Evolutionary conservation across 106 monocot species (phyloP).

Genomic region (Xerophyta viscosa): DNA sequence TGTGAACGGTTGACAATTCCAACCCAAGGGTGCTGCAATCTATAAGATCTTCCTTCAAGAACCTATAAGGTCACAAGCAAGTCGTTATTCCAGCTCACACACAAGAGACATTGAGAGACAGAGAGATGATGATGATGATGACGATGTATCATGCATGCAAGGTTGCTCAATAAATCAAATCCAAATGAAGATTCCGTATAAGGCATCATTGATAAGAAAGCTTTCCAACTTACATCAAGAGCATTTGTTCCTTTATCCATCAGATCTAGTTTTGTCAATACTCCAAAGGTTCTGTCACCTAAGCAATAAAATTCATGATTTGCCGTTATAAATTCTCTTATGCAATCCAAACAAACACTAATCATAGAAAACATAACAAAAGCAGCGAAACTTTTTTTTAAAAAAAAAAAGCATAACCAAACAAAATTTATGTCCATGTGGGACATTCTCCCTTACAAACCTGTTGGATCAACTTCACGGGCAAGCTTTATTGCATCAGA

Average conservation of each 20-base stretch:
- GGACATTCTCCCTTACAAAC: slow-evolving; percentile 2
- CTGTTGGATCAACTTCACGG: slow-evolving; percentile 76
- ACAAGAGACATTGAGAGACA: too few species aligned
- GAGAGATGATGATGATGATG: too few species aligned
- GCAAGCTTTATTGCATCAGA: slow-evolving; percentile 80
- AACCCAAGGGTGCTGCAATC: slow-evolving; percentile 74
- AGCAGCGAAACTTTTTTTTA: not conserved
- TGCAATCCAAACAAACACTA: not conserved
- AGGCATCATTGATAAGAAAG: not conserved
- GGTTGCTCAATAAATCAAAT: too few species aligned
- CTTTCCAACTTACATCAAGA: slow-evolving; percentile 45
- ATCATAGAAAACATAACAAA: not conserved
- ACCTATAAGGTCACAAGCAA: slow-evolving; percentile 52
- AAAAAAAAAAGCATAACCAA: not conserved
- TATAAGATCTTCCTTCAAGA: slow-evolving; percentile 74
- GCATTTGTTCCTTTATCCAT: slow-evolving; percentile 92
- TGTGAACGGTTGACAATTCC: slow-evolving; percentile 85
- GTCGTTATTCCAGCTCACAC: too few species aligned
- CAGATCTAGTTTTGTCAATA: slow-evolving; percentile 74
- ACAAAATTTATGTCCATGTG: not conserved
- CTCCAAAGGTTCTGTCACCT: slow-evolving; percentile 87
- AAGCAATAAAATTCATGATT: too few species aligned
- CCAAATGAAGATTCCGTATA: not conserved
- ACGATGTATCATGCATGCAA: too few species aligned
- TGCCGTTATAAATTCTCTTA: too few species aligned